Percentiles rank a stretch among this genome's conserved stretches.
These are phyloP conservation scores for Hypoxylon sp. DNA, from an alignment of 2,329 filamentous ascomycete genomes.

Conservation along the genomic window DNA sequence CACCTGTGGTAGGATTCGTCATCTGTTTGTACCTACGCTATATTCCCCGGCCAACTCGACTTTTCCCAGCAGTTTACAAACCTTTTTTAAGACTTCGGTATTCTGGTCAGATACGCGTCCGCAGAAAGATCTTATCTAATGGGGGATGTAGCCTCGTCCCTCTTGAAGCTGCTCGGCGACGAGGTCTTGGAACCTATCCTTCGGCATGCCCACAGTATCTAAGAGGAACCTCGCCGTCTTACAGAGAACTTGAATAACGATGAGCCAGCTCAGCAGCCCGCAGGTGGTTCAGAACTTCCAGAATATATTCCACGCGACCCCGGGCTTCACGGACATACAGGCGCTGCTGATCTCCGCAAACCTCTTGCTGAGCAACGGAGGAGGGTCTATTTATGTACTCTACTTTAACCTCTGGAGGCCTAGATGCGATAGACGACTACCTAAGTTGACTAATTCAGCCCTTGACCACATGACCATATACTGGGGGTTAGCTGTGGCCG, in stretches of 20 bases:
- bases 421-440: no score
- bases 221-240: conserved; percentile 58
- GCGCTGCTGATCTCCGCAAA: conserved; percentile 49
- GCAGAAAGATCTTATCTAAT: conserved; percentile 54
- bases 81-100: conserved; percentile 47
- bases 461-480: no score
- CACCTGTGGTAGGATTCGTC: conserved; percentile 40
- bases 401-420: no score
- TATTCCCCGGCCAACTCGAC: conserved; percentile 41
- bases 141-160: conserved; percentile 19
- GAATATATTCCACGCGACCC: conserved; percentile 51
- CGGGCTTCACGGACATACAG: conserved; percentile 51
- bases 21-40: background rate
- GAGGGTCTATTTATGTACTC: background rate
- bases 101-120: conserved; percentile 54
- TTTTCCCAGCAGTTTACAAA: conserved; percentile 44
- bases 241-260: conserved; percentile 57
- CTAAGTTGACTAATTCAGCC: no score
- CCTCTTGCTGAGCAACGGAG: background rate
- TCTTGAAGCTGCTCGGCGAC: conserved; percentile 20
- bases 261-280: conserved; percentile 52
- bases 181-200: conserved; percentile 52
- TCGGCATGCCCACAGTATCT: conserved; percentile 54
- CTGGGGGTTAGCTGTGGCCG: no score
- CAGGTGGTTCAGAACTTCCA: conserved; percentile 55